phyloP scores from a whole-genome alignment of 192 early-diverging fungal species.

The Coemansia sp. region DNA sequence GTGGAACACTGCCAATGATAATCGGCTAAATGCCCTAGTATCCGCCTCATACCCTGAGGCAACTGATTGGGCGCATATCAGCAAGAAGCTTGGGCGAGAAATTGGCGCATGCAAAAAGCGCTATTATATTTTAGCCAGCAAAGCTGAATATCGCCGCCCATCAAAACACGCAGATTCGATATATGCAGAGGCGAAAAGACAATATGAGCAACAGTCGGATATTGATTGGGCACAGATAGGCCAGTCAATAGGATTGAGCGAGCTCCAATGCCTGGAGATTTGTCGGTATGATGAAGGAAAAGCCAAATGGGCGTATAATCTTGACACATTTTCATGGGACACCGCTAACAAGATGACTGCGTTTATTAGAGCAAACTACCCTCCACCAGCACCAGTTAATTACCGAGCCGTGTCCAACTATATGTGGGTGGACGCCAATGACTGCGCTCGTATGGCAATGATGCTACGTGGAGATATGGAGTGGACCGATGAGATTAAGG shows the following conservation, averaged over 20 bases:
- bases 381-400: constrained; percentile 5
- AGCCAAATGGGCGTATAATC: constrained; percentile 9
- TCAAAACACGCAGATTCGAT: background rate
- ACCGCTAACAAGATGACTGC: constrained; percentile 8
- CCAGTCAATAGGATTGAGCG: background rate
- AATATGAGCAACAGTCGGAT: background rate
- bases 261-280: constrained; percentile 13
- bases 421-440: constrained; percentile 15
- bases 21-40: too few relatives aligned
- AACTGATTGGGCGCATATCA: background rate
- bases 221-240: constrained; percentile 10
- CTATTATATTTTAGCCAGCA: background rate
- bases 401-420: constrained; percentile 22
- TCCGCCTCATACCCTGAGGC: background rate
- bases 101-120: background rate
- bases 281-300: constrained; percentile 1
- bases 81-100: constrained; percentile 2
- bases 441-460: constrained; percentile 11
- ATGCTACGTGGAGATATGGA: constrained; percentile 5
- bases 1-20: too few relatives aligned
- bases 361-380: constrained; percentile 19
- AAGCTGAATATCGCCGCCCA: background rate
- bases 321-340: constrained; percentile 6
- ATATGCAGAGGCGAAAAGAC: background rate
- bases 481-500: constrained; percentile 6